Base-by-base conservation (phyloP, 1,284 basidiomycete species). In the Inonotus hispidus region DNA sequence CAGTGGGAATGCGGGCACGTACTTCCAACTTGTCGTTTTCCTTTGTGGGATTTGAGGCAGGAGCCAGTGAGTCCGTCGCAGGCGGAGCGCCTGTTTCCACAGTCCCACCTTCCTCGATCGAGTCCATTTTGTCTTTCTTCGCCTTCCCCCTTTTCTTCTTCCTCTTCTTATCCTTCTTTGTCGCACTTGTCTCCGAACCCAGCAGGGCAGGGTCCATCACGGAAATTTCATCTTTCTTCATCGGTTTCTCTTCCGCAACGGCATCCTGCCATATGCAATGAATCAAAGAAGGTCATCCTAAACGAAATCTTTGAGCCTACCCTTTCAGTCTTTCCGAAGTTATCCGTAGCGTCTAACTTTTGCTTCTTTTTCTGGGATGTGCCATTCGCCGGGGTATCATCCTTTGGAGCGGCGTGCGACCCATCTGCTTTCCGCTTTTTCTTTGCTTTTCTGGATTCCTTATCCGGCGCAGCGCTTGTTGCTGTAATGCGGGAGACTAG, bases 51-150 rank as follows among this genome's bases (percentile, higher is more conserved):
- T 49, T 29, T 4, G 7, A 52, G n/a, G 50, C 23, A 35, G 50
- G n/a, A 14, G 25, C 27, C n/a, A 3, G 50, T 7, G 50, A 19
- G 13, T 52, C 50, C 50, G 50, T 35, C 50, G 32, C 27, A 16
- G 29, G 29, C 50, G 27, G 50, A 52, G 50, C 50, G 50, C 25
- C 19, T 35, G 32, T 16, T 5, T 8, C 7, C 7, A 16, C 32
- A 3, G 13, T 16, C 23, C 16, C 32, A 29, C 13, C 46, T n/a
- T 54, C 59, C 55, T 63, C 63, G 52, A 58, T 66, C 14, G 58
- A 50, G 59, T 65, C 63, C 62, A 68, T 71, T 50, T 65, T 68
- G 63, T 67, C 65, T 53, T 64, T 65, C 52, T 52, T 64, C 37
- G 27, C 32, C 53, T 54, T 43, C 27, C 46, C 52, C 32, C 56